Percentiles rank a stretch among this genome's conserved stretches.
These are phyloP conservation scores for Globisporangium heterothallicum DNA, from an alignment of 352 stramenopile species.

Conservation along the genomic window DNA sequence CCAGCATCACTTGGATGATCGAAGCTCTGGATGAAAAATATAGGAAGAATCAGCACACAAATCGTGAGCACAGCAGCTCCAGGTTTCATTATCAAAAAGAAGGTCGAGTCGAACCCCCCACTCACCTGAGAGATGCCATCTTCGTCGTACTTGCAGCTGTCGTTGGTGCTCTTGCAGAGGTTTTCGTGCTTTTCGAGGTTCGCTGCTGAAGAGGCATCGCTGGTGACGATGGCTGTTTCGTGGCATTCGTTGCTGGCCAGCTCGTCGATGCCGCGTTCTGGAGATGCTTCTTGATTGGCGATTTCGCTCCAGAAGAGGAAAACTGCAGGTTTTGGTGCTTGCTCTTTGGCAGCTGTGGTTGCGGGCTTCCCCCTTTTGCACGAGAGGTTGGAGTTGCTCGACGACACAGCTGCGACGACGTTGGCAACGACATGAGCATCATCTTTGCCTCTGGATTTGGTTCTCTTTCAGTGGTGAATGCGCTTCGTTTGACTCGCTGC, in stretches of 20 bases:
- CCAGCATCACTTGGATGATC: constrained; percentile 51
- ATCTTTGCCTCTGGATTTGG: background rate
- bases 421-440: constrained; percentile 24
- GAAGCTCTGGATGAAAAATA: too few species aligned
- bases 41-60: background rate
- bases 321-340: background rate
- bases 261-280: constrained; percentile 16
- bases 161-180: background rate
- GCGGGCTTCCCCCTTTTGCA: constrained; percentile 5
- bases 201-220: background rate
- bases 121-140: constrained; percentile 4
- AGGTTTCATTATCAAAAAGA: too few species aligned
- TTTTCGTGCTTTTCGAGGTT: background rate
- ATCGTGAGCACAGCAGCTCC: too few species aligned
- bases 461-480: constrained; percentile 1
- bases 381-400: too few species aligned
- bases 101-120: constrained; percentile 1
- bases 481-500: too few species aligned
- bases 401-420: too few species aligned
- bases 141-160: background rate
- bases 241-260: background rate
- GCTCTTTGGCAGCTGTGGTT: constrained; percentile 7
- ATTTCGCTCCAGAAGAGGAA: constrained; percentile 17
- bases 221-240: background rate
- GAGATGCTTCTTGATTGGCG: constrained; percentile 58